These are phyloP conservation scores for Pestalotiopsis sp. DNA, from an alignment of 2,329 filamentous ascomycete genomes.

Conservation along the genomic window DNA sequence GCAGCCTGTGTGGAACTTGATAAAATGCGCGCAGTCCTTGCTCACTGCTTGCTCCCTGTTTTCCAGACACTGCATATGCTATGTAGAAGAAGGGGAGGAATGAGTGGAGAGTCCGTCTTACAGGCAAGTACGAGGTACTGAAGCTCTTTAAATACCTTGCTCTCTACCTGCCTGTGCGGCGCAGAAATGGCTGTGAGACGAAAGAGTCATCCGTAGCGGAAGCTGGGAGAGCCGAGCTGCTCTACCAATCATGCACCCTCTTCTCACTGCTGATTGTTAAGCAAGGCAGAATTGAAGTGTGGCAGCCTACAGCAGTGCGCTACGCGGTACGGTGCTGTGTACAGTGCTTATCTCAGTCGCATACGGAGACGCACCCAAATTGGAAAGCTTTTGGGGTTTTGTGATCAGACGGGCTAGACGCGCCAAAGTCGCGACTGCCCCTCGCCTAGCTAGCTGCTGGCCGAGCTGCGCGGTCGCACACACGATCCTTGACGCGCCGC, in stretches of 20 bases:
- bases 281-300: constrained; percentile 29
- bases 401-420: not conserved
- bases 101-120: not conserved
- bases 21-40: not conserved
- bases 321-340: not conserved
- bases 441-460: constrained; percentile 3
- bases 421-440: constrained; percentile 15
- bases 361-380: not conserved
- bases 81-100: not conserved
- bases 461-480: constrained; percentile 10
- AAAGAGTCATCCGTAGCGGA: not conserved
- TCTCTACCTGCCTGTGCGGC: not conserved
- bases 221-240: not conserved
- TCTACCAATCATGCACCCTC: constrained; percentile 17
- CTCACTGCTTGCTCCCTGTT: not conserved
- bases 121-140: not conserved
- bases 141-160: not conserved
- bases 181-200: not conserved
- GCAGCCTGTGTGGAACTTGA: not conserved
- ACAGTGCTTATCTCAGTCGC: not conserved
- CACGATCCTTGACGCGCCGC: constrained; percentile 6
- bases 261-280: constrained; percentile 27
- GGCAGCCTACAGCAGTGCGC: constrained; percentile 20
- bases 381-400: constrained; percentile 1
- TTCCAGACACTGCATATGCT: not conserved